Evolutionary conservation across 192 early-diverging fungal species (phyloP), one percentile per base, ranked within the genome.

Genomic region (Backusella westeae): DNA sequence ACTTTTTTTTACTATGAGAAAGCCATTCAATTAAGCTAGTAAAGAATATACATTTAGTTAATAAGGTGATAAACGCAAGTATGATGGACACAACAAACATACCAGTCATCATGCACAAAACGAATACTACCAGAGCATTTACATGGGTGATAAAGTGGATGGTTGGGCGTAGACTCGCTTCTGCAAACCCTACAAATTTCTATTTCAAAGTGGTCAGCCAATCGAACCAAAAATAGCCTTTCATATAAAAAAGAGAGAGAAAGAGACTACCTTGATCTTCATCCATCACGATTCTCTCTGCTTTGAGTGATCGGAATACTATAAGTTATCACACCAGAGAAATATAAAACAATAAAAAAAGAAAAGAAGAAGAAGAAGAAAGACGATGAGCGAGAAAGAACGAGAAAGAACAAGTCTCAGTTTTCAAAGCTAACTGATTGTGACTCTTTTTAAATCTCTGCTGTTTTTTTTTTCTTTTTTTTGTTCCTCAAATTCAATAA

Each of bases 121-220:
- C 91, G 89, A 83, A 98, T 98, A 79, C 93, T 95, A 15, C 97
- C 97, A 23, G 96, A 92, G 85, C 97, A 98, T 83, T 95, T 95
- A 85, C 97, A 98, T 8, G 97, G 97, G 82, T 95, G 89, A 80
- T 92, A 97, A 56, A 98, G 88, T 38, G 94, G 96, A 76, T 97
- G 92, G 9, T 93, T 89, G 10, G 85, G 82, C 10, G 94, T 94
- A 44, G 83, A 89, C 73, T 92, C 93, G 46, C 88, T 87, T 44
- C 94, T 90, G 69, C 94, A 95, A 34, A 95, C 93, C 79, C 94
- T 91, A 85, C 94, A 95, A 76, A 94, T 91, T 77, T 91, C 89
- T 81, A 78, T 36, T 44, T 32, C 4, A 63, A 44, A 63, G 23
- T 63, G 10, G 56, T 75, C 15, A 34, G n/a, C 21, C 59, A 35